Evolutionary conservation across 805 yeast species (phyloP).

Genomic region (Saccharomycopsis javanensis): DNA sequence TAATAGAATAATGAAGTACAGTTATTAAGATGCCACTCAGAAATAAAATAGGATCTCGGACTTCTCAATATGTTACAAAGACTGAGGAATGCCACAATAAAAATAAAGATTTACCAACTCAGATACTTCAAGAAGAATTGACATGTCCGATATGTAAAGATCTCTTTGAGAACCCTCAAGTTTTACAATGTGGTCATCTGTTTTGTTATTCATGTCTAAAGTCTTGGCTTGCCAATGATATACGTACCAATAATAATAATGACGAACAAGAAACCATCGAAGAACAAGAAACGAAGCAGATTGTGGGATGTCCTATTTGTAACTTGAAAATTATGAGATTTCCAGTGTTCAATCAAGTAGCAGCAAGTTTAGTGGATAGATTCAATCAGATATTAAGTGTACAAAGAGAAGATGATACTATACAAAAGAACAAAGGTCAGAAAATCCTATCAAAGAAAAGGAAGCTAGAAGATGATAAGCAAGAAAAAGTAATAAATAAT

Average conservation of each 20-base stretch:
- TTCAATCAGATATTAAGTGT: not conserved
- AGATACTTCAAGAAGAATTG: not conserved
- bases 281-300: not conserved
- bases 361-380: not conserved
- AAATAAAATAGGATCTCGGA: not conserved
- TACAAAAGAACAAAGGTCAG: slow-evolving; percentile 1
- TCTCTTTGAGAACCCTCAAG: not conserved
- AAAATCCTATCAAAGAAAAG: not conserved
- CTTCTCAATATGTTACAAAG: not conserved
- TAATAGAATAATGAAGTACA: too few species aligned
- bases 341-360: not conserved
- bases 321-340: not conserved
- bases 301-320: not conserved
- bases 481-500: slow-evolving; percentile 1
- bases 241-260: not conserved
- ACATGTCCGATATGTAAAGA: not conserved
- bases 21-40: too few species aligned
- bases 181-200: not conserved
- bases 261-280: not conserved
- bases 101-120: not conserved
- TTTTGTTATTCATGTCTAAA: not conserved
- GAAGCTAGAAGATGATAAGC: slow-evolving; percentile 4
- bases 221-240: not conserved
- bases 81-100: not conserved
- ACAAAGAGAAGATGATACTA: not conserved